Evolutionary conservation across 495 filamentous ascomycete genomes (phyloP), one percentile per base, ranked within the genome.

Genomic region (Penicillium pulvis): DNA sequence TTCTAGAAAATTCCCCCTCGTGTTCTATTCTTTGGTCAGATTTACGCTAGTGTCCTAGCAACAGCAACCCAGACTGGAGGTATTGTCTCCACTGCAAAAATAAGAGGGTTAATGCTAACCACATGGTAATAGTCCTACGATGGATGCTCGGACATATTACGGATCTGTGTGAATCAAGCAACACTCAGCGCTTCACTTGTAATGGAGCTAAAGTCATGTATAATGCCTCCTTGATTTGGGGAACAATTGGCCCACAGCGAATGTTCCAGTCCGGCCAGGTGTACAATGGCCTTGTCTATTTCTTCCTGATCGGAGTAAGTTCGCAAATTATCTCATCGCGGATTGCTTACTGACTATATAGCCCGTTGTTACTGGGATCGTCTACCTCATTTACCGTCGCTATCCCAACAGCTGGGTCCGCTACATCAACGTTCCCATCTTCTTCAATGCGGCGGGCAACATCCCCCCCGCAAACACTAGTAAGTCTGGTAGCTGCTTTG

Each of bases 1-100:
- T 87, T 63, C 82, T 87, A 85, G 79, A 89, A 89, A 65, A 71
- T 88, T 5, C 84, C 86, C 0, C 84, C 83, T 11, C 75, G 83
- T 2, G 75, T 84, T 5, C 81, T 83, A 36, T 88, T 87, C 61
- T 75, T 71, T 59, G 79, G 74, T 9, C 82, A 85, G 56, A 71
- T 79, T 0, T 64, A 80, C 36, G 77, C 81, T 2, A 79, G 70
- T 46, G 69, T 82, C 42, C 76, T 81, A 63, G 76, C 80, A 6
- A 76, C 75, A 58, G 71, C 70, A 35, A 80, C 79, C 1, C 85
- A 88, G 19, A 67, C 61, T 4, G 64, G 64, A 35, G 66, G 66
- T 68, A 55, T 11, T 31, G 19, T 36, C 47, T 4, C 10, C 28
- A 47, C 10, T 1, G 26, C 9, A 9, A 24, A 41, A 16, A 6